These are phyloP conservation scores for Malus hybrid DNA, from an alignment of 331 rosid genomes.

Conservation along the genomic window DNA sequence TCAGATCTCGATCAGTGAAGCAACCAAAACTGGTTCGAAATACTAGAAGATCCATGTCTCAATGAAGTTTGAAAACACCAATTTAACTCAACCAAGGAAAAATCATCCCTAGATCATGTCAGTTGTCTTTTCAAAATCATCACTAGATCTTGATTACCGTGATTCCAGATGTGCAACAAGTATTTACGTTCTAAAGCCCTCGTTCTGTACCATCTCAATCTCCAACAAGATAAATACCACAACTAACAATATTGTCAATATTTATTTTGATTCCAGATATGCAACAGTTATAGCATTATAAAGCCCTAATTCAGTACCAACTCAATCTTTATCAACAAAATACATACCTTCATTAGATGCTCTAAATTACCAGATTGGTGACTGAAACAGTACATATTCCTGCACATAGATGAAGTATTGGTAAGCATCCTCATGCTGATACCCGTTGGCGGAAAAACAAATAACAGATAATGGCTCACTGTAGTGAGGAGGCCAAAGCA, in stretches of 20 bases:
- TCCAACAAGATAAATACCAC: background rate
- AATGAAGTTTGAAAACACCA: background rate
- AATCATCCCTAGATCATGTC: background rate
- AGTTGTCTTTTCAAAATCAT: background rate
- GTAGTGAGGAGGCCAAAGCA: background rate
- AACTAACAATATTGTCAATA: too few relatives aligned
- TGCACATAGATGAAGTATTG: constrained; percentile 25
- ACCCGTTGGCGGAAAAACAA: background rate
- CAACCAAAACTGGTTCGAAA: background rate
- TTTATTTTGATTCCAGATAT: background rate
- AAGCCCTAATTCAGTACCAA: constrained; percentile 10
- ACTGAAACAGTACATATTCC: constrained; percentile 97
- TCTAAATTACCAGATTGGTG: constrained; percentile 90
- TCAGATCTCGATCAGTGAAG: background rate
- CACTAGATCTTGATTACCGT: background rate
- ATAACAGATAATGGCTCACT: background rate
- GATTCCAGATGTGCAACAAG: background rate
- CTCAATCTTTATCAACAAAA: background rate
- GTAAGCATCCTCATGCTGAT: background rate
- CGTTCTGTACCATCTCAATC: constrained; percentile 10
- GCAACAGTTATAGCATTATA: background rate
- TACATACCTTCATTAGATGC: constrained; percentile 92
- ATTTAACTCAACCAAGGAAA: background rate
- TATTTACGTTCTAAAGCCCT: background rate
- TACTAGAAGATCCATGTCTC: background rate